Evolutionary conservation across 2,329 filamentous ascomycete genomes (phyloP).

Genomic region (Sclerotiophoma versabilis): DNA sequence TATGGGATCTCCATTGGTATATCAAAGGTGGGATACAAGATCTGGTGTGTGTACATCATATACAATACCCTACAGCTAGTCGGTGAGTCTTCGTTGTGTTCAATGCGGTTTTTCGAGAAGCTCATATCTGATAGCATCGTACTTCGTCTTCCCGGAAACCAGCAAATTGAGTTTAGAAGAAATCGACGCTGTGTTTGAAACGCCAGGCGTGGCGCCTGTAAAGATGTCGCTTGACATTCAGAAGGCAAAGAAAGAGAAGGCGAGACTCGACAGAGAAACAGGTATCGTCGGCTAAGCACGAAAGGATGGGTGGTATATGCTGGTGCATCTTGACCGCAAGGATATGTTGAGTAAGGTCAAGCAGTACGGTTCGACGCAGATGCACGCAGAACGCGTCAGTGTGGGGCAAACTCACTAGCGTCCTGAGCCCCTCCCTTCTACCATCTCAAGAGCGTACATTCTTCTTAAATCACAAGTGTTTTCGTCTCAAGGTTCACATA

Average conservation of each 20-base stretch:
- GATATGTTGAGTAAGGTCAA: too few species aligned
- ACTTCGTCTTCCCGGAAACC: constrained; percentile 63
- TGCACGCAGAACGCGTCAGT: not conserved
- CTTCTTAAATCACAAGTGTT: too few species aligned
- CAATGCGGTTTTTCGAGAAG: not conserved
- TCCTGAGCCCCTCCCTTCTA: not conserved
- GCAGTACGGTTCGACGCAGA: too few species aligned
- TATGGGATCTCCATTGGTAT: constrained; percentile 60
- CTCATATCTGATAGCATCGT: constrained; percentile 41
- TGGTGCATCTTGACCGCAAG: not conserved
- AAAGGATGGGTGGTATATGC: not conserved
- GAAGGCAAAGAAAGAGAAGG: constrained; percentile 21
- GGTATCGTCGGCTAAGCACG: not conserved
- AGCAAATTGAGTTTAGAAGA: constrained; percentile 61
- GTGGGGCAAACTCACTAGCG: constrained; percentile 2
- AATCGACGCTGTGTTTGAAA: constrained; percentile 66
- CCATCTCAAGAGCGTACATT: too few species aligned
- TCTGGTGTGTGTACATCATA: constrained; percentile 60
- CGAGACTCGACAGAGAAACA: constrained; percentile 8
- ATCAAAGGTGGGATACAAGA: constrained; percentile 58
- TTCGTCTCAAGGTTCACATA: too few species aligned
- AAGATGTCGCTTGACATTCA: constrained; percentile 48
- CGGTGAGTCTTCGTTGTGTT: constrained; percentile 2
- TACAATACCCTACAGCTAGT: constrained; percentile 59
- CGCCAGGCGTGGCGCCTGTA: constrained; percentile 51